phyloP scores from a whole-genome alignment of 2,329 filamentous ascomycete genomes.

The Sclerotinia subarctica region DNA sequence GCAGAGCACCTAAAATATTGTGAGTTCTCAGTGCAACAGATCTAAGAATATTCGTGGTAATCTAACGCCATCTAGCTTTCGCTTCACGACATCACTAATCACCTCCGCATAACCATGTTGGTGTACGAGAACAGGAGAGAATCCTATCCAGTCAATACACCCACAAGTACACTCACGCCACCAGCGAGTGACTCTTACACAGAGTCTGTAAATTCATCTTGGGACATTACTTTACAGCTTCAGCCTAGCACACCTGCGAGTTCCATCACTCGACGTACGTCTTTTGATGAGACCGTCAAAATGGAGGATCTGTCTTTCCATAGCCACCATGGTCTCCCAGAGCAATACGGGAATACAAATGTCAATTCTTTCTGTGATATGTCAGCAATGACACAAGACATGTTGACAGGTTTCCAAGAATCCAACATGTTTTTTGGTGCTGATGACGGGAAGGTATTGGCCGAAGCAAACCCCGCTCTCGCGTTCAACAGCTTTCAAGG shows the following conservation, averaged over 20 bases:
- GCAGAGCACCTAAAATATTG: neutral
- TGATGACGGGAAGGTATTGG: conserved; percentile 10
- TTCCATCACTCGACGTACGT: conserved; percentile 4
- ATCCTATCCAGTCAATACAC: conserved; percentile 6
- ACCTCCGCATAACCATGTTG: neutral
- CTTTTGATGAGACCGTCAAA: conserved; percentile 14
- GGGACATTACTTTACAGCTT: conserved; percentile 17
- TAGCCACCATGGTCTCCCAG: conserved; percentile 17
- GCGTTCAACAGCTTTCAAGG: conserved; percentile 18
- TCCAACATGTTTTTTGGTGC: conserved; percentile 22
- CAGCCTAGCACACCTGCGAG: conserved; percentile 9
- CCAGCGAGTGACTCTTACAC: conserved; percentile 18
- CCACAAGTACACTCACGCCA: conserved; percentile 11
- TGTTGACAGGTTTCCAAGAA: conserved; percentile 21
- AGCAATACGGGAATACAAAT: conserved; percentile 15
- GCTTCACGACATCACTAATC: neutral
- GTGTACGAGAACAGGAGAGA: conserved; percentile 8
- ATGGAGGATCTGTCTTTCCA: conserved; percentile 25
- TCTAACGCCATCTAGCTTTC: neutral
- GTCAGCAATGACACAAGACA: conserved; percentile 25
- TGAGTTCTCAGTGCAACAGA: neutral
- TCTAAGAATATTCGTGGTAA: neutral
- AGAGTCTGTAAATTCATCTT: conserved; percentile 14
- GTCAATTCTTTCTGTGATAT: conserved; percentile 21
- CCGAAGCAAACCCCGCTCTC: conserved; percentile 20